Percentiles rank a stretch among this genome's conserved stretches.
Evolutionary conservation across 2,329 filamentous ascomycete genomes (phyloP).

Genomic region (Trichoderma endophyticum): DNA sequence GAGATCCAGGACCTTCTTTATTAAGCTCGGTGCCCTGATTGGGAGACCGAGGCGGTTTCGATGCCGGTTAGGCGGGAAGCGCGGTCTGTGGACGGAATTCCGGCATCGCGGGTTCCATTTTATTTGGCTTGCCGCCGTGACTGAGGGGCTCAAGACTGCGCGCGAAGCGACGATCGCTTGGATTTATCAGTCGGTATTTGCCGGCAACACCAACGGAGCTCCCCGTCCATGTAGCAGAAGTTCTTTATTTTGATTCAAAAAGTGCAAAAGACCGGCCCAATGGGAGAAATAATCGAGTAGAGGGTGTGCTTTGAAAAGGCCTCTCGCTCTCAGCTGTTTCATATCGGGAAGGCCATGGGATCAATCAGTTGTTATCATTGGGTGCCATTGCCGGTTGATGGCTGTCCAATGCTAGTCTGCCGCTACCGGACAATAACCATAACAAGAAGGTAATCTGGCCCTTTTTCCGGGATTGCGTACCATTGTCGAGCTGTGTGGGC

Average conservation of each 20-base stretch:
- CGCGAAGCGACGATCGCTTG: neutral
- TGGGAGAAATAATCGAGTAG: neutral
- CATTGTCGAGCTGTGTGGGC: constrained; percentile 5
- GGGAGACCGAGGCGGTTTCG: constrained; percentile 4
- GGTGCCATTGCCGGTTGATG: neutral
- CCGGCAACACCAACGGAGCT: constrained; percentile 3
- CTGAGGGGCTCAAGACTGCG: neutral
- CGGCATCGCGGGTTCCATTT: constrained; percentile 11
- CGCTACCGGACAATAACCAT: constrained; percentile 17
- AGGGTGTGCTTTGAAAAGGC: neutral
- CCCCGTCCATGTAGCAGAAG: neutral
- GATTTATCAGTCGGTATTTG: neutral
- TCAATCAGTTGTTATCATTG: neutral
- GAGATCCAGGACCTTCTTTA: neutral
- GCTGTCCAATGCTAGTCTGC: constrained; percentile 7
- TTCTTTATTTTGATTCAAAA: neutral
- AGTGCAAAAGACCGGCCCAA: constrained; percentile 6
- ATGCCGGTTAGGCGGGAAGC: neutral
- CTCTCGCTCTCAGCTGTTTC: neutral
- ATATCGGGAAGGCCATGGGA: constrained; percentile 7
- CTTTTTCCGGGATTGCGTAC: neutral
- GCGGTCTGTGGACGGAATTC: constrained; percentile 1
- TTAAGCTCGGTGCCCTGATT: neutral
- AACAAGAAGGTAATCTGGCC: constrained; percentile 11
- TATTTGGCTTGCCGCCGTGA: neutral